Percentiles rank a stretch among this genome's conserved stretches.
Conservation (phyloP, 495 filamentous ascomycete species). For the Podospora fimiseda region DNA sequence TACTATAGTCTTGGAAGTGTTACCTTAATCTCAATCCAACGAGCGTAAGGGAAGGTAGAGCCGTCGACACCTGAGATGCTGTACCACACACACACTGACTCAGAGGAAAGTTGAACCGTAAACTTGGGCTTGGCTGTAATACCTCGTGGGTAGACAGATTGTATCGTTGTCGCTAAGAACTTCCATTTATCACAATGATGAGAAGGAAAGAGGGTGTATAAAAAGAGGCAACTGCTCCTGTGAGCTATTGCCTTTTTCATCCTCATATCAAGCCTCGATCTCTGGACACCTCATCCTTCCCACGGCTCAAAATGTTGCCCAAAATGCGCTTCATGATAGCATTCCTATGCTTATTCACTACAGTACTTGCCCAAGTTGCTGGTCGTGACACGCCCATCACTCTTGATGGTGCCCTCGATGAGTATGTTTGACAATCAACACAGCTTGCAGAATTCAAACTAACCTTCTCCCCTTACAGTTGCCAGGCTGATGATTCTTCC, state of each 20-base stretch:
- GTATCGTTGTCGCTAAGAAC: too few relatives aligned
- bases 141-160: too few relatives aligned
- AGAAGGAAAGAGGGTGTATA: too few relatives aligned
- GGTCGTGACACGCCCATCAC: not conserved
- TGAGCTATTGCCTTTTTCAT: not conserved
- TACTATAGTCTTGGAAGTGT: not conserved
- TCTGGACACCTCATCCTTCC: not conserved
- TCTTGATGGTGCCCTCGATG: conserved; percentile 5
- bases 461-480: not conserved
- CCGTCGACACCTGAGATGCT: too few relatives aligned
- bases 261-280: not conserved
- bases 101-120: too few relatives aligned
- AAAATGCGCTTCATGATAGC: not conserved
- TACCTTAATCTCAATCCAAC: not conserved
- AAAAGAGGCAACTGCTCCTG: not conserved
- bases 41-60: too few relatives aligned
- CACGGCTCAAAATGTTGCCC: not conserved
- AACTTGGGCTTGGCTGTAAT: too few relatives aligned
- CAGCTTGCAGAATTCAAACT: not conserved
- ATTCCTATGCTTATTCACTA: not conserved
- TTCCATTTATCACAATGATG: too few relatives aligned
- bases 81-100: too few relatives aligned
- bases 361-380: not conserved
- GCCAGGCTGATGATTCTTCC: not conserved
- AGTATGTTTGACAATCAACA: too few relatives aligned